These are phyloP conservation scores for Rhizophora mangle DNA, from an alignment of 345 rosid species.

Conservation along the genomic window DNA sequence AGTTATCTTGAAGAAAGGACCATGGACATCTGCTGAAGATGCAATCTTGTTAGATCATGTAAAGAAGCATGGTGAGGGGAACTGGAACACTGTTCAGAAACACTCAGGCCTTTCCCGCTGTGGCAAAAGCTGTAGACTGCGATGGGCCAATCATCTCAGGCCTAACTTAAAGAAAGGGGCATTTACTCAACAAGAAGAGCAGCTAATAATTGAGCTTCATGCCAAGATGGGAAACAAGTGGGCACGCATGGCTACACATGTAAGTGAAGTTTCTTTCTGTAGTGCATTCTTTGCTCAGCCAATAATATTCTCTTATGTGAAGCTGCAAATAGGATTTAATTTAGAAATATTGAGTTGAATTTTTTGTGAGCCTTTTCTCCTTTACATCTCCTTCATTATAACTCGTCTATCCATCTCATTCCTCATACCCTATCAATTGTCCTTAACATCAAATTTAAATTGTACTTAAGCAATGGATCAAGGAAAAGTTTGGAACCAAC, in stretches of 20 bases:
- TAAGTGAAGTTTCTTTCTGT: slow-evolving; percentile 37
- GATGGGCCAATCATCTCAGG: slow-evolving; percentile 98
- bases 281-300: background rate
- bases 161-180: slow-evolving; percentile 98
- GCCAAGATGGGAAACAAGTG: slow-evolving; percentile 98
- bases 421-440: too few species aligned
- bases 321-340: background rate
- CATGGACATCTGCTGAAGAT: slow-evolving; percentile 98
- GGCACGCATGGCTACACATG: slow-evolving; percentile 98
- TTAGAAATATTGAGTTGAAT: background rate
- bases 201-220: slow-evolving; percentile 81
- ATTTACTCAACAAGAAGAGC: slow-evolving; percentile 88
- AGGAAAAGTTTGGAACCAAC: too few species aligned
- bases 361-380: too few species aligned
- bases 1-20: slow-evolving; percentile 78
- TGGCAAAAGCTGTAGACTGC: slow-evolving; percentile 95
- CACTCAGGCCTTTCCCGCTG: slow-evolving; percentile 82
- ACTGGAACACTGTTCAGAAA: slow-evolving; percentile 96
- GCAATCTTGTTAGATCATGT: slow-evolving; percentile 81
- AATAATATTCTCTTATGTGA: background rate
- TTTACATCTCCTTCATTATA: too few species aligned
- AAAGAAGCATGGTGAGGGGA: slow-evolving; percentile 94
- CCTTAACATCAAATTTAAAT: too few species aligned
- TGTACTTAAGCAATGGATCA: too few species aligned
- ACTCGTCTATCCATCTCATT: too few species aligned